phyloP scores from a whole-genome alignment of 1,284 basidiomycete genomes.

The Trichosporon sp. region DNA sequence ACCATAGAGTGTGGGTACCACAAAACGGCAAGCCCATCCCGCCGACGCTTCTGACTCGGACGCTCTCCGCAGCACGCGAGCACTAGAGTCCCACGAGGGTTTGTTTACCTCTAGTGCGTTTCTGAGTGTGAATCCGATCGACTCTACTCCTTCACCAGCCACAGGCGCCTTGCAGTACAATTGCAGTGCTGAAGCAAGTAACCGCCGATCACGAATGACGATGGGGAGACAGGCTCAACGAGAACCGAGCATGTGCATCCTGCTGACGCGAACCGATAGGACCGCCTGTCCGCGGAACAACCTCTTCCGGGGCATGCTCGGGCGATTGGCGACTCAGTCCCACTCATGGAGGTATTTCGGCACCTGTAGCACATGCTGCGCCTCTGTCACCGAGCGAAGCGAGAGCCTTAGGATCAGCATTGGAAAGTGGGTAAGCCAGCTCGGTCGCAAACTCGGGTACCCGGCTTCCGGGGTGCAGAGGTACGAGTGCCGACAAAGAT shows the following conservation, averaged over 20 bases:
- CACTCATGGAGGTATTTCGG: background rate
- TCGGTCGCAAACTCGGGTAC: background rate
- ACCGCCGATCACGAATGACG: background rate
- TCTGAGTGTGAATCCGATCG: too few species aligned
- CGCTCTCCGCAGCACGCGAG: too few species aligned
- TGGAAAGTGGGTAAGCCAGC: background rate
- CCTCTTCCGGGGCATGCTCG: background rate
- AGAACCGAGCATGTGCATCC: background rate
- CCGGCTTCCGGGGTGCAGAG: background rate
- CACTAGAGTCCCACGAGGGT: background rate
- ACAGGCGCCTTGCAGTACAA: too few species aligned
- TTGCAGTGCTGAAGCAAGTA: background rate
- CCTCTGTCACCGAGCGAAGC: background rate
- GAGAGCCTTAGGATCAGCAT: background rate
- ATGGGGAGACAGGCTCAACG: background rate
- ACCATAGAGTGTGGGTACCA: background rate
- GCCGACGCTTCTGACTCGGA: too few species aligned
- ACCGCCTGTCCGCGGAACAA: background rate
- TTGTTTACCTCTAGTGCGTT: too few species aligned
- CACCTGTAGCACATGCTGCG: background rate
- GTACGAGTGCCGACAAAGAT: background rate
- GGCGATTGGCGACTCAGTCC: background rate
- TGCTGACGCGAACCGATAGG: background rate
- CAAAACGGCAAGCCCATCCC: too few species aligned
- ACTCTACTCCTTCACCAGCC: too few species aligned